Conservation (phyloP, 345 rosid genomes). For the Rhodamnia rubescens region DNA sequence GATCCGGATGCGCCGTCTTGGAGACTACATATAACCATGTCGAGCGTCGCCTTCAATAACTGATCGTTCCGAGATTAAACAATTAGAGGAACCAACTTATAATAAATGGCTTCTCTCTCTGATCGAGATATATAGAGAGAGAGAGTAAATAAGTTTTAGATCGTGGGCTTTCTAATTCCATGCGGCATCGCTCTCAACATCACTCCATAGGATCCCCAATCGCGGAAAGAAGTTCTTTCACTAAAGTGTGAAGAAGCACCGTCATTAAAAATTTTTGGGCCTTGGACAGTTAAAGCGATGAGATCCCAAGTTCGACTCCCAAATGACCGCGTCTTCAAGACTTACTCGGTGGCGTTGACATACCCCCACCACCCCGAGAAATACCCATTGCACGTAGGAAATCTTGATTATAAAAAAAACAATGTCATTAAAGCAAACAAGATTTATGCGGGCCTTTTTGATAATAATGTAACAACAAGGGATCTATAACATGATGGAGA, state of each 20-base stretch:
- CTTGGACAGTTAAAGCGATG: too few relatives aligned
- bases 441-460: neutral
- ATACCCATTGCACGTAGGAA: too few relatives aligned
- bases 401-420: too few relatives aligned
- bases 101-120: neutral
- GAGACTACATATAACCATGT: neutral
- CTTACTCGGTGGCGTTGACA: too few relatives aligned
- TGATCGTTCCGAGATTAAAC: neutral
- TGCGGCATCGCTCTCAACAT: neutral
- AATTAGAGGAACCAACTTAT: too few relatives aligned
- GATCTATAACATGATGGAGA: neutral
- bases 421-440: neutral
- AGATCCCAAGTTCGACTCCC: too few relatives aligned
- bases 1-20: neutral
- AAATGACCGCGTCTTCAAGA: too few relatives aligned
- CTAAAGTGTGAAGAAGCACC: neutral
- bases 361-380: too few relatives aligned
- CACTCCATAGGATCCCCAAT: neutral
- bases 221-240: neutral
- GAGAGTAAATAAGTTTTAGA: neutral
- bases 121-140: neutral
- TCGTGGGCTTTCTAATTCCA: neutral
- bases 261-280: too few relatives aligned
- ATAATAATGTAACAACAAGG: neutral
- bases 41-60: neutral